A percentile compares a stretch with the other conserved stretches of the same genome.
Evolutionary conservation across 2,329 filamentous ascomycete genomes (phyloP).

Genomic region (Cytospora chrysosperma): DNA sequence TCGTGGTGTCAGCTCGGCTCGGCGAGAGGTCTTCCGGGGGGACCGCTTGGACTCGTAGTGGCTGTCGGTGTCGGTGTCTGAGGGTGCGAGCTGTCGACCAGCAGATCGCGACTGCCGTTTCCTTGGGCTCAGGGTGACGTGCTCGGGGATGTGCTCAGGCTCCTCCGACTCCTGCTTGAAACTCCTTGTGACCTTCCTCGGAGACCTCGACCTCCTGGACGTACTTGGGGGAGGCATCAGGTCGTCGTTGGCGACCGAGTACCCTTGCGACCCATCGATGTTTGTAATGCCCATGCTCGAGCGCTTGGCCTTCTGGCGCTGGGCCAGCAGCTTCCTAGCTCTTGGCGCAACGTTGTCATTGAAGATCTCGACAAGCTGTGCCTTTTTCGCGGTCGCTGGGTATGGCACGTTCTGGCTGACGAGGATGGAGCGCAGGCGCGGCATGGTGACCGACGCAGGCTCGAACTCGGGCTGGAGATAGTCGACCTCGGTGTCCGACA

Average conservation of each 20-base stretch:
- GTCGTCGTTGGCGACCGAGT: slow-evolving; percentile 59
- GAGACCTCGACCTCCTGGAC: slow-evolving; percentile 53
- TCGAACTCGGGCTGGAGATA: slow-evolving; percentile 90
- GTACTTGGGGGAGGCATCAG: slow-evolving; percentile 47
- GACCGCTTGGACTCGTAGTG: slow-evolving; percentile 21
- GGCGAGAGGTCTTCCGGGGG: slow-evolving; percentile 20
- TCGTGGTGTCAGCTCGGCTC: slow-evolving; percentile 39
- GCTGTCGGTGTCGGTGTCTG: slow-evolving; percentile 52
- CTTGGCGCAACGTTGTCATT: slow-evolving; percentile 75
- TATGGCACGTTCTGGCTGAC: slow-evolving; percentile 86
- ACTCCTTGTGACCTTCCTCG: slow-evolving; percentile 52
- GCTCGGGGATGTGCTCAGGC: slow-evolving; percentile 38
- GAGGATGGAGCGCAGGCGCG: slow-evolving; percentile 84
- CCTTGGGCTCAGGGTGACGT: slow-evolving; percentile 46
- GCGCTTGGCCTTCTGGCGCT: slow-evolving; percentile 76
- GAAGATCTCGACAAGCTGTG: slow-evolving; percentile 82
- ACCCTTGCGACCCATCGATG: slow-evolving; percentile 65
- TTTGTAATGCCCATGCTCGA: slow-evolving; percentile 83
- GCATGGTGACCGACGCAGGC: slow-evolving; percentile 77
- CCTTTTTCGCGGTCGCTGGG: slow-evolving; percentile 87
- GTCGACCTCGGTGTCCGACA: slow-evolving; percentile 69
- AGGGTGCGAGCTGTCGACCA: slow-evolving; percentile 53
- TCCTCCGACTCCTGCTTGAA: slow-evolving; percentile 53
- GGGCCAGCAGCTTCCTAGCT: slow-evolving; percentile 71
- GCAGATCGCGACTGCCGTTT: slow-evolving; percentile 55